Evolutionary conservation across 2,329 filamentous ascomycete species (phyloP).

Genomic region (Aureobasidium mangrovei): DNA sequence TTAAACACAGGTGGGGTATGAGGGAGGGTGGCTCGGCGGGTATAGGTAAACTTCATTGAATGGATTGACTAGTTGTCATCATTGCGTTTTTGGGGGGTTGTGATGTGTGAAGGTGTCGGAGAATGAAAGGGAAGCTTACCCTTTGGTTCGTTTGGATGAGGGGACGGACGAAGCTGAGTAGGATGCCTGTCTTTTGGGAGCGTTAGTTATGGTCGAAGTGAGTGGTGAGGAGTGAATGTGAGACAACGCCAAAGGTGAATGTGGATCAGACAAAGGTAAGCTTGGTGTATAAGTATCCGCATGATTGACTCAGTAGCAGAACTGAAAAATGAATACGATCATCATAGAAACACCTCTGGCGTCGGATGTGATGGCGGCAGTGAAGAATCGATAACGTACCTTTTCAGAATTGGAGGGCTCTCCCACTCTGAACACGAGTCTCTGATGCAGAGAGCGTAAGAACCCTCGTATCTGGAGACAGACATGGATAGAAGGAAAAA

Average conservation of each 20-base stretch:
- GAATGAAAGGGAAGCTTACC: conserved; percentile 16
- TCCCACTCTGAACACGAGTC: neutral
- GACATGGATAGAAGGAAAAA: neutral
- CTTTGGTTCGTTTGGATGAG: neutral
- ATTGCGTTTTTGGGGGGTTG: conserved; percentile 17
- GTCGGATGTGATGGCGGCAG: neutral
- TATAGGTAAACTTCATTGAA: conserved; percentile 30
- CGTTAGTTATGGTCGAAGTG: conserved; percentile 2
- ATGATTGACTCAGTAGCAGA: conserved; percentile 31
- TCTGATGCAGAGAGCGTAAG: neutral
- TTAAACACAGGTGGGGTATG: conserved; percentile 27
- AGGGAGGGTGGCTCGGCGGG: conserved; percentile 29
- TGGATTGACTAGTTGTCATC: conserved; percentile 34
- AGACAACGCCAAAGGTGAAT: conserved; percentile 8
- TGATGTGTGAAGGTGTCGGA: neutral
- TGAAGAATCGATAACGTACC: conserved; percentile 17
- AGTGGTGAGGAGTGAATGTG: neutral
- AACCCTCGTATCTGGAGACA: neutral
- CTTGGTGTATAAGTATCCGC: conserved; percentile 28
- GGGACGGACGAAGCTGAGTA: neutral
- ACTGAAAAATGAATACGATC: conserved; percentile 32
- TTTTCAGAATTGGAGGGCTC: conserved; percentile 2
- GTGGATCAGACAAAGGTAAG: conserved; percentile 31
- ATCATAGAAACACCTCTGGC: conserved; percentile 24
- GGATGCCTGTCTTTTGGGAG: neutral